Conservation (phyloP, 2,329 filamentous ascomycete genomes). For the Dactylellina leptospora region DNA sequence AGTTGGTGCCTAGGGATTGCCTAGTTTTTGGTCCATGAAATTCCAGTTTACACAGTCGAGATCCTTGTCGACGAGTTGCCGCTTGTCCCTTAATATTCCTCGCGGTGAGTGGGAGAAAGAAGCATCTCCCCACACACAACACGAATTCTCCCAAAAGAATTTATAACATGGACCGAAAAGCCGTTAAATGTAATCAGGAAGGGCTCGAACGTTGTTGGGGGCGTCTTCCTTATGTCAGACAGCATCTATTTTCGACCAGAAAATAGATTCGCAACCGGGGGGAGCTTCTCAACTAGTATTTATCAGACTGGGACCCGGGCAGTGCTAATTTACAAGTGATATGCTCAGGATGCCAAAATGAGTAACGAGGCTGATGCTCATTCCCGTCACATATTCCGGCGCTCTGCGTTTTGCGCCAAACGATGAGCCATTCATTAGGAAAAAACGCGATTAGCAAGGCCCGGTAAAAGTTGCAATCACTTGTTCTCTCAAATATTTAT, state of each 20-base stretch:
- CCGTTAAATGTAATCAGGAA: slow-evolving; percentile 48
- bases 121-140: slow-evolving; percentile 47
- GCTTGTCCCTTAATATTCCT: slow-evolving; percentile 31
- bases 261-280: slow-evolving; percentile 26
- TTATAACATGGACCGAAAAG: slow-evolving; percentile 28
- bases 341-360: slow-evolving; percentile 26
- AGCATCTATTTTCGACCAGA: slow-evolving; percentile 35
- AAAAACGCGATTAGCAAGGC: slow-evolving; percentile 19
- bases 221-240: slow-evolving; percentile 46
- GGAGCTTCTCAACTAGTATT: slow-evolving; percentile 34
- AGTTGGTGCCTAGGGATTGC: slow-evolving; percentile 47
- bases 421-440: slow-evolving; percentile 25
- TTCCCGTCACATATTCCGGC: slow-evolving; percentile 23
- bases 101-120: neutral
- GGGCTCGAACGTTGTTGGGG: slow-evolving; percentile 39
- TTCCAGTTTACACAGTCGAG: slow-evolving; percentile 36
- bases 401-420: slow-evolving; percentile 33
- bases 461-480: slow-evolving; percentile 13
- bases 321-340: slow-evolving; percentile 36
- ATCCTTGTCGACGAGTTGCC: slow-evolving; percentile 39
- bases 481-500: neutral
- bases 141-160: slow-evolving; percentile 36
- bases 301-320: slow-evolving; percentile 29
- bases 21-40: slow-evolving; percentile 36
- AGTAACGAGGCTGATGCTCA: slow-evolving; percentile 45